Percentiles rank a stretch among this genome's conserved stretches.
Conservation (phyloP, 495 filamentous ascomycete genomes). For the Neurospora hispaniola region DNA sequence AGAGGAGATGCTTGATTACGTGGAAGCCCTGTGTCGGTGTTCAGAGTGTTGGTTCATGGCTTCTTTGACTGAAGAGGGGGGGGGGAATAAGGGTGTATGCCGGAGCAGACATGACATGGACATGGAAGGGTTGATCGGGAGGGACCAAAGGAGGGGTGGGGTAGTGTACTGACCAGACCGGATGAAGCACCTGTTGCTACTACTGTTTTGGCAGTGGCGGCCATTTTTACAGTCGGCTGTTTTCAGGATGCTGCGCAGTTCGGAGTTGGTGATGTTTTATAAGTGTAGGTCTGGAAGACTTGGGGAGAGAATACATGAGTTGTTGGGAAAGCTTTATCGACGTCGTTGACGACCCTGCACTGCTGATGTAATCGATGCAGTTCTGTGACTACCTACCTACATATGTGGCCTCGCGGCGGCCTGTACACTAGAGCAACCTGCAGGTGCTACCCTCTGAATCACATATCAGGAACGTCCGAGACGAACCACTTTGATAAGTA, state of each 20-base stretch:
- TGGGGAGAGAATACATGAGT: neutral
- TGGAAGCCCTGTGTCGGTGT: conserved; percentile 30
- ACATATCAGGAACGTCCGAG: neutral
- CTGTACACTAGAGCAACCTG: neutral
- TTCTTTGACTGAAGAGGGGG: neutral
- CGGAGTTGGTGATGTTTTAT: neutral
- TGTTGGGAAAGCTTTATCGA: neutral
- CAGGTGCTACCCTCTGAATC: neutral
- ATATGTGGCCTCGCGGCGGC: neutral
- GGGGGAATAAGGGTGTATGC: neutral
- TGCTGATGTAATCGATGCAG: neutral
- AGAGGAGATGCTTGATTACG: conserved; percentile 29
- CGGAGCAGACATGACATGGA: neutral
- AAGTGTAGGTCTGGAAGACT: neutral
- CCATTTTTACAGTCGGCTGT: conserved; percentile 13
- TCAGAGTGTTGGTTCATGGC: conserved; percentile 1
- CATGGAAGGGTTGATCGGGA: neutral
- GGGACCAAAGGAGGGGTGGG: too few relatives aligned
- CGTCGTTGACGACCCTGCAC: neutral
- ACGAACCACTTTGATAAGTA: neutral
- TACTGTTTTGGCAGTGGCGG: conserved; percentile 28
- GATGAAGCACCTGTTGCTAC: conserved; percentile 36
- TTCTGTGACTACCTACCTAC: neutral
- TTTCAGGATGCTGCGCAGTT: neutral
- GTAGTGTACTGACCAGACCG: conserved; percentile 25